Evolutionary conservation across 176 grass and related monocot species (phyloP).

Genomic region (Avena atlantica): DNA sequence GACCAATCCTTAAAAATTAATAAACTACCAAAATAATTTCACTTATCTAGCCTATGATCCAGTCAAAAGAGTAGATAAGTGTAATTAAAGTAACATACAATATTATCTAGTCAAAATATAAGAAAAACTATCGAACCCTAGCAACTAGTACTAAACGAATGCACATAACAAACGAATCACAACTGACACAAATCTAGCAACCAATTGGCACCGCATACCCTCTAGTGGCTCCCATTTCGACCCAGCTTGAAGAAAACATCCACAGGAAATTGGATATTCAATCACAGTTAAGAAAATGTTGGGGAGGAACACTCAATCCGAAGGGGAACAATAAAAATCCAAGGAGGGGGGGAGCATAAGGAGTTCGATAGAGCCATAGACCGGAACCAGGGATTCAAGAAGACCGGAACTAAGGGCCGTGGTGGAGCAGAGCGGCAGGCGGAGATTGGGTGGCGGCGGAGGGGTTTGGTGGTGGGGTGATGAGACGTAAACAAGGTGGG

Average conservation of each 20-base stretch:
- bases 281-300: background rate
- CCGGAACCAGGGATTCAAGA: too few relatives aligned
- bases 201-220: background rate
- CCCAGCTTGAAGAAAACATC: background rate
- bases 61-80: background rate
- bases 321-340: background rate
- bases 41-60: background rate
- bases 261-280: background rate
- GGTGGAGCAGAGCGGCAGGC: background rate
- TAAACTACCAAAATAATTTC: background rate
- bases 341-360: background rate
- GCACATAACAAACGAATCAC: background rate
- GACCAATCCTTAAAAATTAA: background rate
- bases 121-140: background rate
- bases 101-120: background rate
- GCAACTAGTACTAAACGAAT: background rate
- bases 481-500: too few relatives aligned
- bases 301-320: background rate
- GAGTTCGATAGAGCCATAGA: background rate
- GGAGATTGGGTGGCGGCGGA: background rate
- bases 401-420: background rate
- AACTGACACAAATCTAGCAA: background rate
- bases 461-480: too few relatives aligned
- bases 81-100: background rate
- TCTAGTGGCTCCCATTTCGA: background rate